These are phyloP conservation scores for Cystobasidium ongulense DNA, from an alignment of 768 basidiomycete species.

Conservation along the genomic window DNA sequence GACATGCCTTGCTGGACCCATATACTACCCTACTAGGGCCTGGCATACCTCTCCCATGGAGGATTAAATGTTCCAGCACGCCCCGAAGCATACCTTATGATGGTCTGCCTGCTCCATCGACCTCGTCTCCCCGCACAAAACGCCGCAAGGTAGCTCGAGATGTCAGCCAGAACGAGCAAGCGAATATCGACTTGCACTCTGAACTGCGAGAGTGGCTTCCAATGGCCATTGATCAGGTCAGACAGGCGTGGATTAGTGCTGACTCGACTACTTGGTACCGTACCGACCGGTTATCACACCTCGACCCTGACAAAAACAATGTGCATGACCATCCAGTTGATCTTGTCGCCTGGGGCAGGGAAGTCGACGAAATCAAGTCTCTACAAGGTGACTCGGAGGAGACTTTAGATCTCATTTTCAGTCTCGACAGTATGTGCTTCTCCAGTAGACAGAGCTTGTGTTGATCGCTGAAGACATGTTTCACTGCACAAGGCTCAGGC, in stretches of 20 bases:
- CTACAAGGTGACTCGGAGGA: not conserved
- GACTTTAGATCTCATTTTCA: not conserved
- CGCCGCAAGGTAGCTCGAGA: not conserved
- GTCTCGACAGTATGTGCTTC: too few relatives aligned
- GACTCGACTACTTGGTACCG: not conserved
- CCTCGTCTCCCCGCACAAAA: not conserved
- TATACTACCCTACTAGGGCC: slow-evolving; percentile 9
- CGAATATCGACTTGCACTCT: not conserved
- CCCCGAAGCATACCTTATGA: not conserved
- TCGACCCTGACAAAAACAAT: not conserved
- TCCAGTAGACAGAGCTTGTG: too few relatives aligned
- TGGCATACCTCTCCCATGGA: not conserved
- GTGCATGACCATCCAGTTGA: not conserved
- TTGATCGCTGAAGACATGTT: too few relatives aligned
- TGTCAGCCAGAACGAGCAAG: not conserved
- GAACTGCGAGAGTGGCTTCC: not conserved
- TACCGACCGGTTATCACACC: not conserved
- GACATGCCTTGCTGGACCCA: slow-evolving; percentile 2
- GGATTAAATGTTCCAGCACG: not conserved
- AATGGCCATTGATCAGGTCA: not conserved
- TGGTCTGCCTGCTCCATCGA: not conserved
- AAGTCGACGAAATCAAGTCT: not conserved
- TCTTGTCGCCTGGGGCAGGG: not conserved
- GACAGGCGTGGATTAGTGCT: not conserved
- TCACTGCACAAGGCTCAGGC: not conserved